Evolutionary conservation across 768 basidiomycete genomes (phyloP), one percentile per base, ranked within the genome.

Genomic region (Lentinula edodes): DNA sequence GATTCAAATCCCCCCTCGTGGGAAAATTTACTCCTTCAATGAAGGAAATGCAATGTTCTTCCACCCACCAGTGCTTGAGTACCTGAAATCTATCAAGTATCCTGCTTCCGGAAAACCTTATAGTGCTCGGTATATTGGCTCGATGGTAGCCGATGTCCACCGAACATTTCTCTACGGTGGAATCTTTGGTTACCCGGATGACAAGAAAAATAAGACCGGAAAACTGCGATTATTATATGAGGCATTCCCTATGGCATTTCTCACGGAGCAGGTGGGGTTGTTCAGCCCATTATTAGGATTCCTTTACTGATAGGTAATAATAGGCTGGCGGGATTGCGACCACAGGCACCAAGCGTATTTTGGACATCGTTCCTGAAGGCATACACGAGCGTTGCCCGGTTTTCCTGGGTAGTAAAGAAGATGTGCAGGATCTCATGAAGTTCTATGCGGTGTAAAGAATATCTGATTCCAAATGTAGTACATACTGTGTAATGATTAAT

Each of bases 11-110:
- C 97, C 97, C 6, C 66, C 86, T 9, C 88, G 97, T 54, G 97
- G 97, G 66, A 98, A 98, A 78, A 99, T 99, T 71, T 99, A 99
- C 79, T 98, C 95, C 3, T 96, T 98, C 83, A 99, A 99, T 73
- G 97, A 99, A 78, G 97, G 97, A 63, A 99, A 99, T 78, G 85
- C 94, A 36, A 81, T 93, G 83, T 95, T 95, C 77, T 98, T 97
- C 80, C 79, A 95, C 74, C 74, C 83, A 52, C 94, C 91, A 16
- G 90, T 92, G 52, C 76, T 76, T 54, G 84, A 86, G 46, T 96
- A 96, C 75, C 83, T 96, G 62, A 87, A 91, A 64, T 91, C 90
- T 65, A 92, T 96, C 83, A 96, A 99, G 76, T 94, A 83, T 73
- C 95, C 96, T 1, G 72, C 84, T 50, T 73, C 83, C 53, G 87